Conservation (phyloP, 345 rosid species). For the Luvunga scandens region DNA sequence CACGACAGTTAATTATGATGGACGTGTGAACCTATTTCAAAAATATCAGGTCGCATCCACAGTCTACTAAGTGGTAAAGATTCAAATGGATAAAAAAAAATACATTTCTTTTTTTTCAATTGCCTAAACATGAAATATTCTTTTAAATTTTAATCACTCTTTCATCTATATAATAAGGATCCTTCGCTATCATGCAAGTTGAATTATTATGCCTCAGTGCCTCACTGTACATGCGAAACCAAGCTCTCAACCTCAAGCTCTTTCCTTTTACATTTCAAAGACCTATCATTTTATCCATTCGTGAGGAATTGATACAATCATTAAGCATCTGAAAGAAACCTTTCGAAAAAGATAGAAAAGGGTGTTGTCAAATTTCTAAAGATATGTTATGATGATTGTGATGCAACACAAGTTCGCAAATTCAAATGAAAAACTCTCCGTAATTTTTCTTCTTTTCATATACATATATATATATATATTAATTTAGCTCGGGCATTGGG, state of each 20-base stretch:
- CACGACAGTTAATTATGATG: too few species aligned
- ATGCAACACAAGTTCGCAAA: background rate
- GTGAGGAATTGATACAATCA: background rate
- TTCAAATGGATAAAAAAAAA: background rate
- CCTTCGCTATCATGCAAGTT: background rate
- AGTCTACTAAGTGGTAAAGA: too few species aligned
- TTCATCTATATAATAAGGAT: background rate
- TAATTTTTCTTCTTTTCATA: background rate
- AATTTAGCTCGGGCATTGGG: too few species aligned
- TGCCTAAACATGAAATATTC: background rate
- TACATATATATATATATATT: too few species aligned
- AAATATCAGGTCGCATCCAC: too few species aligned
- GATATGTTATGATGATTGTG: background rate
- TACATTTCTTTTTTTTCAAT: background rate
- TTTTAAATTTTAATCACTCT: background rate
- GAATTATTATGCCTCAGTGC: background rate
- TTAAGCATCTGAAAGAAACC: background rate
- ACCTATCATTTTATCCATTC: background rate
- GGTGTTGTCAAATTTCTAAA: background rate
- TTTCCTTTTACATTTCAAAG: background rate
- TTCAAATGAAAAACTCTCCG: background rate
- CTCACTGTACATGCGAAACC: background rate
- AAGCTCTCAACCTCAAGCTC: background rate
- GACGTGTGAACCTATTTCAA: too few species aligned
- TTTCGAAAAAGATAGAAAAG: background rate